Conservation (phyloP, 495 filamentous ascomycete species). For the Articulospora tetracladia region DNA sequence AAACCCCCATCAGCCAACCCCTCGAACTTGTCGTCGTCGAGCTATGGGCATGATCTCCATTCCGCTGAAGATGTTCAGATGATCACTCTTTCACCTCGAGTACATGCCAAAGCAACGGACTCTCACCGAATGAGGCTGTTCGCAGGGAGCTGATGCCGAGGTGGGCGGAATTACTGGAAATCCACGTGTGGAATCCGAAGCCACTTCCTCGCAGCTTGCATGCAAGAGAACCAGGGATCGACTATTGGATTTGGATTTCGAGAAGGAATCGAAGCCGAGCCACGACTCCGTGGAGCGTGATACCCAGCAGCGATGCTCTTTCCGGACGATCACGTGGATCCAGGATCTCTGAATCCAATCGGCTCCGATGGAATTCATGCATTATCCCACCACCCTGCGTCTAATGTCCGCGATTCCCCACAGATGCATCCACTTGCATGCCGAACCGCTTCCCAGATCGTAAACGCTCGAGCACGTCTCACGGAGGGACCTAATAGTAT, state of each 20-base stretch:
- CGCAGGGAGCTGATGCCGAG: no score
- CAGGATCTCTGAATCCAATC: background rate
- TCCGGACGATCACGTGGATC: background rate
- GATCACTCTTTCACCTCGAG: no score
- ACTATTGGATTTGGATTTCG: background rate
- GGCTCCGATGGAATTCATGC: background rate
- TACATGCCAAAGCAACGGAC: no score
- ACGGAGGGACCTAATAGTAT: background rate
- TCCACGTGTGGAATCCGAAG: no score
- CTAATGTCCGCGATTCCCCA: background rate
- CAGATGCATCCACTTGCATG: background rate
- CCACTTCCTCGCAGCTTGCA: no score
- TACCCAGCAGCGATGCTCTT: background rate
- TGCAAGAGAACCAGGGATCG: no score
- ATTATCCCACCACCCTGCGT: background rate
- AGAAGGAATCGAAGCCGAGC: background rate
- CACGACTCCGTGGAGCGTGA: background rate
- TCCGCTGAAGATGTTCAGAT: no score
- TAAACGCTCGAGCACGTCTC: background rate
- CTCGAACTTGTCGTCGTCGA: no score
- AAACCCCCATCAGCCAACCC: no score
- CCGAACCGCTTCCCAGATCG: background rate
- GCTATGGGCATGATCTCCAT: no score
- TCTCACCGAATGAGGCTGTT: no score
- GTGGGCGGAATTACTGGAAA: no score